Percentiles rank a stretch among this genome's conserved stretches.
phyloP scores from a whole-genome alignment of 257 asterid genomes.

The Rubia yunnanensis region DNA sequence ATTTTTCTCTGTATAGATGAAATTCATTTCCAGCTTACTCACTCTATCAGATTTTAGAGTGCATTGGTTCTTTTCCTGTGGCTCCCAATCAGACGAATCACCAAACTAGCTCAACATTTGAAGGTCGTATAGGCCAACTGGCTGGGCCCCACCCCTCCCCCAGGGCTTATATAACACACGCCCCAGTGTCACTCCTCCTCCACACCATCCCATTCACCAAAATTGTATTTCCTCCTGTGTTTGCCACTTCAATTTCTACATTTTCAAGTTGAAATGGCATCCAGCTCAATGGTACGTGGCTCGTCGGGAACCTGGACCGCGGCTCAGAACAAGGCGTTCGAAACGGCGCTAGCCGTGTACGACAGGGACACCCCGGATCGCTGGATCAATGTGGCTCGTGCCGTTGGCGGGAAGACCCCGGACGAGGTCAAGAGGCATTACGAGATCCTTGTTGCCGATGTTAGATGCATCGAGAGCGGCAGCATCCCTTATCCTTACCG shows the following conservation, averaged over 20 bases:
- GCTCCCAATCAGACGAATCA: constrained; percentile 40
- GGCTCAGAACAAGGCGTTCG: constrained; percentile 71
- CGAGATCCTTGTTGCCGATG: constrained; percentile 48
- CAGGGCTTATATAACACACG: constrained; percentile 19
- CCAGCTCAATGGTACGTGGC: constrained; percentile 31
- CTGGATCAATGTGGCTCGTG: constrained; percentile 72
- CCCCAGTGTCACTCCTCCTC: constrained; percentile 1
- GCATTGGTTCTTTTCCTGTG: constrained; percentile 30
- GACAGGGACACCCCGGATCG: constrained; percentile 73
- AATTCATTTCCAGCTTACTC: no score
- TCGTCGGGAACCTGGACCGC: constrained; percentile 45
- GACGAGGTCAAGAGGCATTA: constrained; percentile 70
- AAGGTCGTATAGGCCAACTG: constrained; percentile 30
- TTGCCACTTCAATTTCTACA: no score
- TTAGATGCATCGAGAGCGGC: constrained; percentile 52
- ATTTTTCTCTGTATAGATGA: no score
- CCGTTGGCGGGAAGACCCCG: constrained; percentile 53
- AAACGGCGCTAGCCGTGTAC: constrained; percentile 59
- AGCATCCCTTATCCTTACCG: constrained; percentile 43
- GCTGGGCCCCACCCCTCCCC: constrained; percentile 17
- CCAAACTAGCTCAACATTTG: constrained; percentile 25
- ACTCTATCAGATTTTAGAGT: no score
- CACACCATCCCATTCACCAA: constrained; percentile 15
- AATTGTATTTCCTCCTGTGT: no score
- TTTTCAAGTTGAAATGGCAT: constrained; percentile 23